phyloP scores from a whole-genome alignment of 768 basidiomycete species.

The Trametes villosa region DNA sequence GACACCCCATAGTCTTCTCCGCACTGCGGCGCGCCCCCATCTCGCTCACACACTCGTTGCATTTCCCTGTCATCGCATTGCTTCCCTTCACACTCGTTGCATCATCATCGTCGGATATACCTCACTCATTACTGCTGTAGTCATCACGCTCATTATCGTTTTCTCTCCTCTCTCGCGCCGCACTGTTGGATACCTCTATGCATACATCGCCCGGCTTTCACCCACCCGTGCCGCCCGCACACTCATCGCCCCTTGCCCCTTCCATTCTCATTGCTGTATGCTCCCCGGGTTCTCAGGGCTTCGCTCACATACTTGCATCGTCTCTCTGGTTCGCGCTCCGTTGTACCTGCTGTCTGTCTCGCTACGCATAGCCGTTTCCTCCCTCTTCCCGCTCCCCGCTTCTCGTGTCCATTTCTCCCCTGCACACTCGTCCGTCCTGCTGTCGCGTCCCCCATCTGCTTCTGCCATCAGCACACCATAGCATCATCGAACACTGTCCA shows the following conservation, averaged over 20 bases:
- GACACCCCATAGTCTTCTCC: conserved; percentile 1
- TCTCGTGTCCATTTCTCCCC: neutral
- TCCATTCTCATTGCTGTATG: neutral
- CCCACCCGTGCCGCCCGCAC: neutral
- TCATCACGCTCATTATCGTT: neutral
- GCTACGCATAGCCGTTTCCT: neutral
- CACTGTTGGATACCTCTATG: conserved; percentile 6
- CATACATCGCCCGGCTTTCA: neutral
- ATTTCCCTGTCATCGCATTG: conserved; percentile 9
- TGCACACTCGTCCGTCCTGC: neutral
- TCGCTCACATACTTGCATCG: neutral
- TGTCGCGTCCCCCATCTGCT: neutral
- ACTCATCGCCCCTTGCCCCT: neutral
- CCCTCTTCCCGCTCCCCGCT: neutral
- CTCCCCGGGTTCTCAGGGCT: neutral
- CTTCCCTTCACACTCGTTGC: conserved; percentile 36
- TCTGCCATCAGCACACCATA: neutral
- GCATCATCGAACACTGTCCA: conserved; percentile 3
- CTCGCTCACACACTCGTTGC: conserved; percentile 19
- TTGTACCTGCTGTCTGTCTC: conserved; percentile 7
- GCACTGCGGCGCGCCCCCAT: neutral
- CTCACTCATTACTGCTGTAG: conserved; percentile 2
- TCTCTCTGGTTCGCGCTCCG: neutral
- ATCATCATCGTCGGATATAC: conserved; percentile 61
- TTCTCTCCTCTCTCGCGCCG: conserved; percentile 1